Evolutionary conservation across 2,329 filamentous ascomycete genomes (phyloP), one percentile per base, ranked within the genome.

Genomic region (Botrytis squamosa): DNA sequence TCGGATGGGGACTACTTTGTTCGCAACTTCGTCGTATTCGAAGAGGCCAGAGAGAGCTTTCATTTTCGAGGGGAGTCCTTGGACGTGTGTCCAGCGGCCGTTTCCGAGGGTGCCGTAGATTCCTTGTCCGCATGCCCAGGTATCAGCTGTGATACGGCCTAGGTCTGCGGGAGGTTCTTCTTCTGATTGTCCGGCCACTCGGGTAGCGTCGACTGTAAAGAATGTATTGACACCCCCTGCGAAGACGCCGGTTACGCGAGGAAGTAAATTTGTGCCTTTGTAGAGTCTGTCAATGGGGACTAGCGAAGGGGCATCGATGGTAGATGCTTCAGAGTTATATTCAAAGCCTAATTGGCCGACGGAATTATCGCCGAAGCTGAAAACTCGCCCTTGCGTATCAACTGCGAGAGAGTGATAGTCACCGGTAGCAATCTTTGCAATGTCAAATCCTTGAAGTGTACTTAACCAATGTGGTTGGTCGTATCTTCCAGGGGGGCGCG

Each of bases 271-370:
- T 8, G 88, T 90, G 68, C 88, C 90, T 63, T 86, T 85, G 82
- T 98, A 98, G 9, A 97, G 88, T 75, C 88, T 89, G 75, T 89
- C 88, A 57, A 93, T 87, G 1, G 93, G 88, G 3, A 98, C 81
- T 9, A 91, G 86, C 5, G 90, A 89, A 0, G 96, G 94, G 0
- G 87, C 86, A 76, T 95, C 92, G 38, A 92, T 85, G 73, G 84
- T 88, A 12, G 89, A 85, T 25, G 88, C 85, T 42, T 91, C 88
- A 0, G 87, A 81, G 67, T 90, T 89, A 71, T 88, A 89, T 69
- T 93, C 89, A 78, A 95, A 90, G n/a, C 95, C 95, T 5, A 98
- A 87, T 82, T 98, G 96, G n/a, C 96, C 96, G 62, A 89, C 88
- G 0, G 91, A 90, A 83, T 98, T 98, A 82, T 98, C 95, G 55